Evolutionary conservation across 345 rosid genomes (phyloP).

Genomic region (Brassica incana): DNA sequence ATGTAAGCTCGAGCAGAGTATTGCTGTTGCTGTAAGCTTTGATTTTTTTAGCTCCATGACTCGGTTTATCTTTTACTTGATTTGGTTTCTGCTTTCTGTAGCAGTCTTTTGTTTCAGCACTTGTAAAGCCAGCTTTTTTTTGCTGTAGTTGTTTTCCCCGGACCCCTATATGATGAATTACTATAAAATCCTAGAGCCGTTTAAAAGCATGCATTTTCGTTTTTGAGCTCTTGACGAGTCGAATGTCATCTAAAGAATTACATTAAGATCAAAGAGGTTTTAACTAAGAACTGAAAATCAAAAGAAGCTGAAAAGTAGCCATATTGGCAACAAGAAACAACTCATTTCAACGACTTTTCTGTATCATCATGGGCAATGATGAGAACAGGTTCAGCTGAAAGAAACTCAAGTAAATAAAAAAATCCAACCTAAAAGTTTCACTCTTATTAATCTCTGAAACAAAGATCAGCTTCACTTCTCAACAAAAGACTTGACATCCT

Average conservation of each 20-base stretch:
- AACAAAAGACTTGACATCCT: constrained; percentile 53
- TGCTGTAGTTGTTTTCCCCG: not conserved
- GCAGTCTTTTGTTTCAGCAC: not conserved
- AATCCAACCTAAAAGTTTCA: not conserved
- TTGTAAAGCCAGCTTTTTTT: not conserved
- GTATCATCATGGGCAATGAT: constrained; percentile 2
- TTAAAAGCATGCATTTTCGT: not conserved
- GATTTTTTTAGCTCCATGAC: not conserved
- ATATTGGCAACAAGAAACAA: not conserved
- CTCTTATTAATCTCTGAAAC: constrained; percentile 8
- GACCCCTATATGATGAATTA: not conserved
- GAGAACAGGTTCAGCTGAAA: not conserved
- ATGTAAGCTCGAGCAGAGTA: constrained; percentile 25
- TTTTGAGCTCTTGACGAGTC: not conserved
- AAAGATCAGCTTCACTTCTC: constrained; percentile 37
- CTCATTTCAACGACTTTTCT: not conserved
- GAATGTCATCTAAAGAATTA: not conserved
- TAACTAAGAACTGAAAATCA: not conserved
- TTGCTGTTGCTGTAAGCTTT: not conserved
- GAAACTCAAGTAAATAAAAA: not conserved
- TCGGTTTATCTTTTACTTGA: not conserved
- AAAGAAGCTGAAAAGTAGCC: not conserved
- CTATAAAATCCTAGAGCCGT: too few species aligned
- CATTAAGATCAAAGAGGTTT: not conserved
- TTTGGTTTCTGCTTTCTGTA: not conserved